phyloP scores from a whole-genome alignment of 169 alveolate genomes.

The Sarcocystis neurona region DNA sequence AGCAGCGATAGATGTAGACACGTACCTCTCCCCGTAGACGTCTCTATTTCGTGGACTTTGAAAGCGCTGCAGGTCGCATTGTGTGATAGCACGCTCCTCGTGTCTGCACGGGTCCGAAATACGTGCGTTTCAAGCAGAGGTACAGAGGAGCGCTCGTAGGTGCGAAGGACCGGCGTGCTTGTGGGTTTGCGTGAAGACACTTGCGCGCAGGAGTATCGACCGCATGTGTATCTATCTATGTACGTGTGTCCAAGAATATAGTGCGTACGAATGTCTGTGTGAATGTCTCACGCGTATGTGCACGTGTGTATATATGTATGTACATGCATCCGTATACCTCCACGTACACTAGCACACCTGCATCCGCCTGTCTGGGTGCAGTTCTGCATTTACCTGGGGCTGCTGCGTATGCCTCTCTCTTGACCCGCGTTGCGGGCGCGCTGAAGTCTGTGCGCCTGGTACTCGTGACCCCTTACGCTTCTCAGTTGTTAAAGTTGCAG shows the following conservation, averaged over 20 bases:
- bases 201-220: background rate
- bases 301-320: background rate
- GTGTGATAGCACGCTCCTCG: too few species aligned
- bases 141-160: background rate
- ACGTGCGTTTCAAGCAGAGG: background rate
- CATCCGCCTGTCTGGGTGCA: constrained; percentile 60
- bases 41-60: too few species aligned
- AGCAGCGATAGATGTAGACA: background rate
- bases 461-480: too few species aligned
- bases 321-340: constrained; percentile 16
- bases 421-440: too few species aligned
- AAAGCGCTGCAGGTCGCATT: too few species aligned
- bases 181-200: background rate
- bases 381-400: too few species aligned
- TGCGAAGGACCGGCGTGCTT: background rate
- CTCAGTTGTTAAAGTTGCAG: too few species aligned
- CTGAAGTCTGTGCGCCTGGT: too few species aligned
- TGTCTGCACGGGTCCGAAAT: background rate
- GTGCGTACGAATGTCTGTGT: background rate
- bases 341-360: background rate
- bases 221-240: background rate
- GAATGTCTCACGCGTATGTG: background rate
- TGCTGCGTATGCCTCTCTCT: too few species aligned
- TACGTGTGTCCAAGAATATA: background rate
- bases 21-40: too few species aligned